Conservation (phyloP, 306 rosid genomes). For the Lathyrus aphaca region DNA sequence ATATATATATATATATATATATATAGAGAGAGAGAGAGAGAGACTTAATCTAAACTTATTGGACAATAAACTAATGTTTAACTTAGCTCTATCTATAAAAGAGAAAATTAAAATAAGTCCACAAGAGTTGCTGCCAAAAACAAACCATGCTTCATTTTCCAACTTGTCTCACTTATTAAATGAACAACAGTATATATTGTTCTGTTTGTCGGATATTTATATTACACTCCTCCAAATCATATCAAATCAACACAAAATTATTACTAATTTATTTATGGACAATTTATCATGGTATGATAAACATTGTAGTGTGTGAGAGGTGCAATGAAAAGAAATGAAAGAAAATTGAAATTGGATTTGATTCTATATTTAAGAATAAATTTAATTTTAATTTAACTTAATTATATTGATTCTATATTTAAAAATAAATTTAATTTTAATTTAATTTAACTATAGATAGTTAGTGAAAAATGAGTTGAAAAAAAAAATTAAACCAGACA, state of each 20-base stretch:
- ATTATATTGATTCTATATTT: not conserved
- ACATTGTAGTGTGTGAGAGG: not conserved
- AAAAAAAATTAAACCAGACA: too few relatives aligned
- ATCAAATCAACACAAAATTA: slow-evolving; percentile 38
- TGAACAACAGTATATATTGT: slow-evolving; percentile 19
- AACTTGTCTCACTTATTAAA: slow-evolving; percentile 31
- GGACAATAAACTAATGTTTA: too few relatives aligned
- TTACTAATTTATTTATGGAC: slow-evolving; percentile 25
- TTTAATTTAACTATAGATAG: not conserved
- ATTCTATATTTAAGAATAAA: not conserved
- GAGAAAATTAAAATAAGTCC: not conserved
- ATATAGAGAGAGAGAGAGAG: too few relatives aligned
- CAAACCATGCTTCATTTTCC: slow-evolving; percentile 16
- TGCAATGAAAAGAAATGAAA: not conserved
- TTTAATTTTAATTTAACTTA: not conserved
- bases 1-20: too few relatives aligned
- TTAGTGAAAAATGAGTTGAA: too few relatives aligned
- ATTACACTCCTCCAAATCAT: slow-evolving; percentile 38
- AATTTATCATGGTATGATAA: slow-evolving; percentile 18
- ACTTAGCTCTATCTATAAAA: not conserved
- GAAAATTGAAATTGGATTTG: not conserved
- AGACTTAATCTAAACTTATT: too few relatives aligned
- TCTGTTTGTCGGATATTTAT: slow-evolving; percentile 40
- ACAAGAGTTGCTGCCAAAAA: slow-evolving; percentile 33
- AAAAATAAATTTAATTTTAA: not conserved